Evolutionary conservation across 768 basidiomycete genomes (phyloP), one percentile per base, ranked within the genome.

Genomic region (Suillus fuscotomentosus): DNA sequence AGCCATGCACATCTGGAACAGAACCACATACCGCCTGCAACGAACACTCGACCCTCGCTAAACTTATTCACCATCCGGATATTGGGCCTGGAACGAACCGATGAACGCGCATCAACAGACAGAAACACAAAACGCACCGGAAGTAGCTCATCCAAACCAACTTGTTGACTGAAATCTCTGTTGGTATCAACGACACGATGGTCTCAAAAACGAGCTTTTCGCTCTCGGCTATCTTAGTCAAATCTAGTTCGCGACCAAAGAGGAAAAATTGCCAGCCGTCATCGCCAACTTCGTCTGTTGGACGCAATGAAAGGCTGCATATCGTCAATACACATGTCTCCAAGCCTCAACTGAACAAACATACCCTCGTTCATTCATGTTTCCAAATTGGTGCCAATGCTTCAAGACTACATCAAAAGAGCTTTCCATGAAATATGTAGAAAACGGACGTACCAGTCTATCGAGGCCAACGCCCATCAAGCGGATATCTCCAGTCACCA

Each of bases 381-480:
- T 78, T 1, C 83, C 81, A 82, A 82, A 83, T 71, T 80, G 80
- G 66, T 83, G 82, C 82, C 81, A 83, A 62, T 76, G 70, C 82
- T 83, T 22, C 42, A 6, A 54, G 20, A 54, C 36, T n/a, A 14
- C 15, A 38, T 9, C 9, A n/a, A 36, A n/a, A 36, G 11, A 13
- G n/a, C 34, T 13, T n/a, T 50, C 20, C 11, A 14, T 50, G 6
- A 1, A 27, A 22, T 39, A 11, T 41, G 27, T 22, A 22, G 22
- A 38, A 61, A 13, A 50, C 7, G n/a, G 17, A 66, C 78, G 50
- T 61, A 81, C 81, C 63, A 80, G 76, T 27, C 71, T 68, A 41
- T 76, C 75, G n/a, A 83, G 68, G 5, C 78, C 80, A 48, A 81
- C 7, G 22, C 50, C 60, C 13, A 0, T 75, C 1, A 83, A 74